A percentile compares a stretch with the other conserved stretches of the same genome.
These are phyloP conservation scores for Boletus sp. DNA, from an alignment of 768 basidiomycete genomes.

Conservation along the genomic window DNA sequence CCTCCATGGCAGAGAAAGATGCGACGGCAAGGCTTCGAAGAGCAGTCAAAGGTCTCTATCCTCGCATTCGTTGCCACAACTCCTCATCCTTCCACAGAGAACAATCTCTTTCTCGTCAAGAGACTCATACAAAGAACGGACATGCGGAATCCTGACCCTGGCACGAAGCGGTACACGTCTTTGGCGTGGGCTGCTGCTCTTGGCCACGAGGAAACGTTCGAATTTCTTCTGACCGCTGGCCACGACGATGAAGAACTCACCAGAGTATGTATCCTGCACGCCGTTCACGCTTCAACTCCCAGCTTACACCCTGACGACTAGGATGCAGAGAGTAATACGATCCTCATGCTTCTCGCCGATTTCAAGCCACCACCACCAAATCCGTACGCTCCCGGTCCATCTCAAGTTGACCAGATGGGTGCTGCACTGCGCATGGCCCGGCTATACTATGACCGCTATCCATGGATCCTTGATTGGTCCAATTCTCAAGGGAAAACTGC, in stretches of 20 bases:
- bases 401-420: slow-evolving; percentile 60
- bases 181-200: slow-evolving; percentile 89
- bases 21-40: slow-evolving; percentile 68
- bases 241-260: slow-evolving; percentile 94
- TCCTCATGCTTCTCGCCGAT: slow-evolving; percentile 90
- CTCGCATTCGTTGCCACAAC: background rate
- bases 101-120: slow-evolving; percentile 90
- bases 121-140: slow-evolving; percentile 83
- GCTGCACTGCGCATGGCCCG: slow-evolving; percentile 84
- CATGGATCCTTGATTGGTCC: slow-evolving; percentile 88
- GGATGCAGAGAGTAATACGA: slow-evolving; percentile 92
- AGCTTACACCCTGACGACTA: slow-evolving; percentile 33
- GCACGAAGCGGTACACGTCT: slow-evolving; percentile 73
- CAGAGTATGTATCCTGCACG: slow-evolving; percentile 52
- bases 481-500: slow-evolving; percentile 89
- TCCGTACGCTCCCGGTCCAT: slow-evolving; percentile 44
- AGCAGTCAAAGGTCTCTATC: slow-evolving; percentile 67
- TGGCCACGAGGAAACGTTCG: slow-evolving; percentile 90
- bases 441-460: slow-evolving; percentile 81
- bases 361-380: slow-evolving; percentile 52
- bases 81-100: slow-evolving; percentile 54
- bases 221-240: slow-evolving; percentile 78
- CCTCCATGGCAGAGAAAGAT: slow-evolving; percentile 79
- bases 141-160: slow-evolving; percentile 86
- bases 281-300: slow-evolving; percentile 3